Evolutionary conservation across 2,329 filamentous ascomycete genomes (phyloP), one percentile per base, ranked within the genome.

Genomic region (Fusarium drepaniforme): DNA sequence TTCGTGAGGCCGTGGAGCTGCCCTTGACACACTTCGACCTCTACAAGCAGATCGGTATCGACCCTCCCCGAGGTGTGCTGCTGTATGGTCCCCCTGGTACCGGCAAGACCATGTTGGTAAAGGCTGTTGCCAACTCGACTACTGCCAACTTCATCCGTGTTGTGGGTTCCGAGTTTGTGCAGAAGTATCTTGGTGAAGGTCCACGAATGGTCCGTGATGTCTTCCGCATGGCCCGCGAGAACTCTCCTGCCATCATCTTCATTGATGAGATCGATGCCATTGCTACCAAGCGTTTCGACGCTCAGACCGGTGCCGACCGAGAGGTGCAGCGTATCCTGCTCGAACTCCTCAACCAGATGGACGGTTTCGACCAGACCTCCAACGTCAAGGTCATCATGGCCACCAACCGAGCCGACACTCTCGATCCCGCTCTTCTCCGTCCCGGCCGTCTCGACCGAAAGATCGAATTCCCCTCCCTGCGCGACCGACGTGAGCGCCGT

Each of bases 371-470:
- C 84, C 97, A 99, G 85, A 98, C 95, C 0, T 94, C 95, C 83
- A 99, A 99, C 85, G 97, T 99, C 85, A 99, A 99, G 88, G 97
- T 99, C 83, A 99, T 99, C 87, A 99, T 99, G 97, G 97, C 97
- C 77, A 99, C 97, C 77, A 99, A 99, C 88, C 93, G 97, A 83
- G 96, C 97, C 76, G 97, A 98, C 84, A 99, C 97, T 8, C 90
- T 99, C 75, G 97, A 99, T 83, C 97, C 97, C 18, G 97, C 97
- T 49, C 90, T 99, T 72, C 91, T 99, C 72, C 95, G 97, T 80
- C 97, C 97, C 37, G 97, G 97, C 77, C 95, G 97, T 87, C 89
- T 99, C 69, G 97, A 99, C 85, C 91, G 97, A 82, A 99, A 99
- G 90, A 99, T 99, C 77, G 97, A 99, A 85, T 99, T 99, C 85